Conservation (phyloP, 225 moss, liverwort and hornwort species). For the Marchantia paleacea region DNA sequence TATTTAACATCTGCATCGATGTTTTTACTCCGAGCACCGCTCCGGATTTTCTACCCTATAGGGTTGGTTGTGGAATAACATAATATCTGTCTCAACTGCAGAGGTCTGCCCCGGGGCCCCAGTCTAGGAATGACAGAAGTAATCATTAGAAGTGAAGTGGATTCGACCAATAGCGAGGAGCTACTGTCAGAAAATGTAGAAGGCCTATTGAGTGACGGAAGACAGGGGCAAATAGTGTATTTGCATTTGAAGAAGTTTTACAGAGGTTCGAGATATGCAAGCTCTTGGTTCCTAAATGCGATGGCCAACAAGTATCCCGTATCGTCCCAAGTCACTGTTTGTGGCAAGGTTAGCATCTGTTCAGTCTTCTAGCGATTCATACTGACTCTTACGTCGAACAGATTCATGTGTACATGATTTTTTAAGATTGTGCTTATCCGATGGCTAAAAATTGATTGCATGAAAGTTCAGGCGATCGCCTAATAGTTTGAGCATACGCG, state of each 20-base stretch:
- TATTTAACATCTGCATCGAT: neutral
- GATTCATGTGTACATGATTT: neutral
- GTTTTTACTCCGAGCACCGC: neutral
- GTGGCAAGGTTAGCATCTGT: conserved; percentile 70
- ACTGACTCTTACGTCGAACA: neutral
- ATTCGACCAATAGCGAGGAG: conserved; percentile 37
- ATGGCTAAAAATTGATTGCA: too few relatives aligned
- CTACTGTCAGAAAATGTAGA: conserved; percentile 25
- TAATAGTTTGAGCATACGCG: neutral
- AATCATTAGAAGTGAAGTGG: conserved; percentile 81
- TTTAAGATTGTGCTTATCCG: neutral
- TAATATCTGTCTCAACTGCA: conserved; percentile 29
- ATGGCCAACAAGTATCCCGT: conserved; percentile 73
- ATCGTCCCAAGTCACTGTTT: conserved; percentile 69
- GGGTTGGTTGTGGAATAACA: neutral
- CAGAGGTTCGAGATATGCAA: conserved; percentile 75
- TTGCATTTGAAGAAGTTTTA: conserved; percentile 95
- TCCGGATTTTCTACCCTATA: neutral
- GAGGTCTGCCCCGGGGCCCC: conserved; percentile 61
- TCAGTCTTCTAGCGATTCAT: neutral
- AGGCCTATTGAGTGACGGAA: conserved; percentile 21
- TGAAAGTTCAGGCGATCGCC: neutral
- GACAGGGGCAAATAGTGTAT: conserved; percentile 57
- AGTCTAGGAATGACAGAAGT: conserved; percentile 87
- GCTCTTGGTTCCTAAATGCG: conserved; percentile 72